Evolutionary conservation across 768 basidiomycete species (phyloP).

Genomic region (Phanerodontia chrysosporium): DNA sequence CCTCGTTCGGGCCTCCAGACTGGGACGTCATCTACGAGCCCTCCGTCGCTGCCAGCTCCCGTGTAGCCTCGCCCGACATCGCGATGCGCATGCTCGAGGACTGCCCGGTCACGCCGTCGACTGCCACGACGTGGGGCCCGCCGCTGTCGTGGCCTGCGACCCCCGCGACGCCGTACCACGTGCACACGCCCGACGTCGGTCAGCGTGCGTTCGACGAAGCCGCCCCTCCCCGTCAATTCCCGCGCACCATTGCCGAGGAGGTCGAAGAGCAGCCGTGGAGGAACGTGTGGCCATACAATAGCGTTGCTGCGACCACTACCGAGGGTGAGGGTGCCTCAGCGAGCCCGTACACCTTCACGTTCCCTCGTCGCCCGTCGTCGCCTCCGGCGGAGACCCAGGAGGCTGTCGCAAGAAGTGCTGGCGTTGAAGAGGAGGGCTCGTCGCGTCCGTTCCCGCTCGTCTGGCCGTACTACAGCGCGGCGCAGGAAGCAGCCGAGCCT

Average conservation of each 20-base stretch:
- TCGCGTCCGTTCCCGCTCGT: slow-evolving; percentile 1
- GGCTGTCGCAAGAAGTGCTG: neutral
- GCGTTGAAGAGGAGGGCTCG: neutral
- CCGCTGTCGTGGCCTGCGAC: slow-evolving; percentile 39
- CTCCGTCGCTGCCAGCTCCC: slow-evolving; percentile 27
- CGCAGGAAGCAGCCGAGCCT: neutral
- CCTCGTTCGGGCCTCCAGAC: slow-evolving; percentile 54
- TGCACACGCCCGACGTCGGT: slow-evolving; percentile 38
- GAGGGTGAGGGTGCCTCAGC: neutral
- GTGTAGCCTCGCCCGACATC: slow-evolving; percentile 49
- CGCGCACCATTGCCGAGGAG: neutral
- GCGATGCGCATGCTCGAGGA: slow-evolving; percentile 33
- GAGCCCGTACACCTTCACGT: slow-evolving; percentile 4
- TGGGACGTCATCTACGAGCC: slow-evolving; percentile 36
- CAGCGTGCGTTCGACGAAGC: slow-evolving; percentile 44
- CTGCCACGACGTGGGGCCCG: slow-evolving; percentile 48
- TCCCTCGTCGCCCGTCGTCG: slow-evolving; percentile 7
- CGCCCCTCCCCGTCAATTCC: slow-evolving; percentile 18
- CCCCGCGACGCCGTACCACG: slow-evolving; percentile 31
- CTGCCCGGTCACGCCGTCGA: slow-evolving; percentile 38
- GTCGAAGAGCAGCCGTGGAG: slow-evolving; percentile 15
- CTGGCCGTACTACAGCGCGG: slow-evolving; percentile 7
- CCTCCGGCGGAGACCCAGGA: neutral
- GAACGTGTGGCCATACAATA: slow-evolving; percentile 20
- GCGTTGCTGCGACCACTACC: neutral